Percentiles rank a stretch among this genome's conserved stretches.
phyloP scores from a whole-genome alignment of 129 eudicot genomes.

The Tanacetum coccineum region DNA sequence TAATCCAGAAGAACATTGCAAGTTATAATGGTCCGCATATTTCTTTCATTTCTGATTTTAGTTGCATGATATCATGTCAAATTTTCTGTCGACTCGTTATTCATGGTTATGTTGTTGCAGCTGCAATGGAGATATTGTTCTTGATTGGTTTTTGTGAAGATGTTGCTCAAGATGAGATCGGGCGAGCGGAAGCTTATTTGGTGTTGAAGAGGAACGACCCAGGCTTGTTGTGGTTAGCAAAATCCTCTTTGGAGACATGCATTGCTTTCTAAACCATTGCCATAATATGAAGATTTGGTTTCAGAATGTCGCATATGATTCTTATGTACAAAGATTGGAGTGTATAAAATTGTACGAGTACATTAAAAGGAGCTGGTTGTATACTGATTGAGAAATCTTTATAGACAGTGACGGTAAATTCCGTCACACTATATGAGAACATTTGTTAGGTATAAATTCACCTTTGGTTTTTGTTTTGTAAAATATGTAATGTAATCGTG shows the following conservation, averaged over 20 bases:
- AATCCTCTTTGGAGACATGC: conserved; percentile 70
- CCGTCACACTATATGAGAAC: background rate
- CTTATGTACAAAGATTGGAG: conserved; percentile 20
- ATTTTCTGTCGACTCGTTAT: background rate
- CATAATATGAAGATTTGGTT: background rate
- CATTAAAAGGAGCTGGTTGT: background rate
- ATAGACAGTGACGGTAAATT: background rate
- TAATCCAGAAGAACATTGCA: conserved; percentile 68
- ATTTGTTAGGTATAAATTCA: background rate
- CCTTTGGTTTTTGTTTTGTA: background rate
- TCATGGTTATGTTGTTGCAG: conserved; percentile 35
- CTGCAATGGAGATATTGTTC: conserved; percentile 74
- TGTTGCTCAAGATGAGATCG: conserved; percentile 49
- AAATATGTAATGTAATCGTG: background rate
- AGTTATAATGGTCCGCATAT: conserved; percentile 55
- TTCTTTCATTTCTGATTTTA: background rate
- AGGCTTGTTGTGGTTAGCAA: conserved; percentile 85
- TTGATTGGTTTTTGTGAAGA: conserved; percentile 82
- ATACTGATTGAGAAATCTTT: conserved; percentile 8
- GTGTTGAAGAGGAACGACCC: conserved; percentile 81
- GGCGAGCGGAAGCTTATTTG: conserved; percentile 60
- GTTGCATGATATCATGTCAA: background rate
- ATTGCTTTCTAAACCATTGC: conserved; percentile 35
- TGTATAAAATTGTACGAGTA: conserved; percentile 16
- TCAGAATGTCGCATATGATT: background rate